Base-by-base conservation (phyloP, 208 protist species). In the Crithidia thermophila region DNA sequence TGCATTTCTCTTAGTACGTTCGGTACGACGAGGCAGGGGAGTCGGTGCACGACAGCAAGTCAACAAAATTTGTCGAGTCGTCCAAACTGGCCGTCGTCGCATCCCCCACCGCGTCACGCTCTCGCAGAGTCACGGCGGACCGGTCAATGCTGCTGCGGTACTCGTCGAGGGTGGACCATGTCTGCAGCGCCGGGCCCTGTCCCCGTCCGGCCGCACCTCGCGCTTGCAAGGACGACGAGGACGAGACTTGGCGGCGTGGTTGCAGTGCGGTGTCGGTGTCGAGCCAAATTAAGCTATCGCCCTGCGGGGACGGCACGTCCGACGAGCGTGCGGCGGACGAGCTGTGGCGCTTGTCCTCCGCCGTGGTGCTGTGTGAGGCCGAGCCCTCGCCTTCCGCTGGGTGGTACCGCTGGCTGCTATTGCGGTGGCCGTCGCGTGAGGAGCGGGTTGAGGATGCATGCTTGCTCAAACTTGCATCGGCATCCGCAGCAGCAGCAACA, bases 161-260 rank as follows among this genome's bases (percentile, higher is more conserved):
- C 43, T 67, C 68, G 33, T 75, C 68, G 36, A 67, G 59, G 14
- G 60, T 67, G 7, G 68, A 75, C 42, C 49, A 68, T 25, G 59
- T 63, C 27, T 49, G 25, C 14, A 47, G 30, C 39, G 60, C 39
- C 14, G 11, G 33, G 16, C 30, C 16, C 10, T 18, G 0, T 6
- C 30, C 11, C 43, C 3, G 4, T 18, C 39, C 16, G 21, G 37
- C n/a, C 16, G 68, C 31, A 42, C 47, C 33, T 58, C 53, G 43
- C 47, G 36, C 34, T 49, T 55, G 56, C 49, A 50, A 14, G 25
- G 61, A 23, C 9, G 1, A 33, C 18, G n/a, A 45, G 6, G 59
- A 18, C 33, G 68, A 16, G 18, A 37, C 37, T 7, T 5, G 39
- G 37, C n/a, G 49, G 8, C 39, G 37, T 33, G 30, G 43, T n/a